Evolutionary conservation across 768 basidiomycete species (phyloP), one percentile per base, ranked within the genome.

Genomic region (Hygrophorus russula): DNA sequence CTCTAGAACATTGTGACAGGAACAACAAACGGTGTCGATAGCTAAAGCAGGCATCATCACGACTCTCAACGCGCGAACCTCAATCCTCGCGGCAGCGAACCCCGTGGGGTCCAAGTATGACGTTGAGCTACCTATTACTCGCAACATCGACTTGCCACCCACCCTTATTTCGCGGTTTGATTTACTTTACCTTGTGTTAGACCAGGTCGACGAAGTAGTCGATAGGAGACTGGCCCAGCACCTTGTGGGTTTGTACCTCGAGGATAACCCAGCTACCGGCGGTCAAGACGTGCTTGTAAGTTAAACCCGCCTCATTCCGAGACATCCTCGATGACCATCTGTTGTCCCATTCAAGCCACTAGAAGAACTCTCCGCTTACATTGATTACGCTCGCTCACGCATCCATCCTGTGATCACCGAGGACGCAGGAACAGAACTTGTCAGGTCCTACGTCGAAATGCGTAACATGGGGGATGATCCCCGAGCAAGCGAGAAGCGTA

Each of bases 41-140:
- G 96, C 96, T 5, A 99, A 98, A 64, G 96, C 96, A 0, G 96
- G 96, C 8, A 99, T 99, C 51, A 97, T 97, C 56, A 97, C 96
- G 0, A 99, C 96, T 0, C 70, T 99, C 46, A 99, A 99, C 54
- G 96, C 96, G 0, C 74, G 96, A n/a, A 98, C 96, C 0, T 97
- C 94, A 0, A 92, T 99, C 51, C 72, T 99, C 8, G 96, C 96
- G 1, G 96, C 93, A 5, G 96, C 96, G 17, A 98, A 99, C 58
- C 96, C 96, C 1, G 87, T 98, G 19, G 90, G 88, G 13, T 93
- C 90, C 0, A 90, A 89, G 59, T 98, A 98, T 65, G 87, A 97
- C 60, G 80, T 86, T 36, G 76, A 90, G 48, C 66, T 88, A 55
- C 91, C 94, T 2, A 86, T 98, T 52, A 94, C 94, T 0, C 74